Percentiles rank a stretch among this genome's conserved stretches.
These are phyloP conservation scores for Thielaviopsis euricoi DNA, from an alignment of 2,329 filamentous ascomycete genomes.

Conservation along the genomic window DNA sequence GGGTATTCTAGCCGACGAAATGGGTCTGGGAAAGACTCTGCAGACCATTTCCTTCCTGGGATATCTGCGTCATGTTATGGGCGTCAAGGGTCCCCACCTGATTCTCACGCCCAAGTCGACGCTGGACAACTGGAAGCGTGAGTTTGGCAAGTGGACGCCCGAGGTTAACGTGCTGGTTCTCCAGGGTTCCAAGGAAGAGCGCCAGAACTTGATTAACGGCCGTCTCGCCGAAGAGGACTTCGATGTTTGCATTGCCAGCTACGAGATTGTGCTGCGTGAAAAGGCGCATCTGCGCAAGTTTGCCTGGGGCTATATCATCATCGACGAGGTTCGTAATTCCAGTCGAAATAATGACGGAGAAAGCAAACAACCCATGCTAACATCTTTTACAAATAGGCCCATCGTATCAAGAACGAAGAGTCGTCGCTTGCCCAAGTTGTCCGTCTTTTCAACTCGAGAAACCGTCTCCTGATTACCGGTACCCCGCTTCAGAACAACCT, in stretches of 20 bases:
- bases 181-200: conserved; percentile 89
- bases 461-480: conserved; percentile 86
- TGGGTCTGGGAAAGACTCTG: conserved; percentile 94
- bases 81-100: conserved; percentile 79
- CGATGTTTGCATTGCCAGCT: conserved; percentile 94
- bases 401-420: conserved; percentile 98
- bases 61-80: conserved; percentile 80
- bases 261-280: conserved; percentile 95
- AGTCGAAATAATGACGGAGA: no score
- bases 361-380: conserved; percentile 5
- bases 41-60: conserved; percentile 96
- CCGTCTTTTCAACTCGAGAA: conserved; percentile 86
- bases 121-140: conserved; percentile 93
- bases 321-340: conserved; percentile 48
- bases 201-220: conserved; percentile 73
- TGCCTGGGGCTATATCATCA: conserved; percentile 99
- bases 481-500: conserved; percentile 96
- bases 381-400: conserved; percentile 33
- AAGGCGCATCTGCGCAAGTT: conserved; percentile 94
- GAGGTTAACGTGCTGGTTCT: conserved; percentile 89
- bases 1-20: conserved; percentile 92
- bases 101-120: conserved; percentile 92
- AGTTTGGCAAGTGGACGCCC: conserved; percentile 87
- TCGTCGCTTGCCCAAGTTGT: conserved; percentile 95
- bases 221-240: conserved; percentile 89